Percentiles rank a stretch among this genome's conserved stretches.
Evolutionary conservation across 129 eudicot species (phyloP).

Genomic region (Flaveria brownii): DNA sequence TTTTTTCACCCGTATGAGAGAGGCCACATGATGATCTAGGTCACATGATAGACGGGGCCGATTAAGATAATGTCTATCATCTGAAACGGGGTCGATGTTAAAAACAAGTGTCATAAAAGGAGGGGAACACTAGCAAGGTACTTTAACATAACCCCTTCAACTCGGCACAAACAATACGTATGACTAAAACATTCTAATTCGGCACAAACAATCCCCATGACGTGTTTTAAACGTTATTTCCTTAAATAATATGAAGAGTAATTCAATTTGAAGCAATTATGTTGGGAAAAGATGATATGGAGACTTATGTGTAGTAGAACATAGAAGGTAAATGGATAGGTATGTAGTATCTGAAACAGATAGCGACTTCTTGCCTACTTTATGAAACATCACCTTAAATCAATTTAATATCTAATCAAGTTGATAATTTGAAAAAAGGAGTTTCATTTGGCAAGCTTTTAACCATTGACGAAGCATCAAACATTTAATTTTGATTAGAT

Average conservation of each 20-base stretch:
- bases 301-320: constrained; percentile 23
- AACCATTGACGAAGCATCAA: no score
- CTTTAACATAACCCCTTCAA: no score
- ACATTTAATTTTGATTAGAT: background rate
- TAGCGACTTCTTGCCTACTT: constrained; percentile 26
- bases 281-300: constrained; percentile 24
- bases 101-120: no score
- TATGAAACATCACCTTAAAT: background rate
- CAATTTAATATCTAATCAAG: constrained; percentile 1
- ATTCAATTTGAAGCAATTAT: background rate
- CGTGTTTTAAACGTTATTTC: background rate
- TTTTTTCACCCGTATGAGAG: no score
- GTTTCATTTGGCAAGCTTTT: background rate
- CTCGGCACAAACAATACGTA: no score
- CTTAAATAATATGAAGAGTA: background rate
- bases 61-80: no score
- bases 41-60: no score
- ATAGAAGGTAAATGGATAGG: constrained; percentile 26
- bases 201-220: background rate
- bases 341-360: constrained; percentile 11
- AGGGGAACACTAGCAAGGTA: no score
- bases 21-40: no score
- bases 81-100: no score
- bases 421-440: background rate
- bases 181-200: no score